These are phyloP conservation scores for Alternaria atra DNA, from an alignment of 2,329 filamentous ascomycete species.

Conservation along the genomic window DNA sequence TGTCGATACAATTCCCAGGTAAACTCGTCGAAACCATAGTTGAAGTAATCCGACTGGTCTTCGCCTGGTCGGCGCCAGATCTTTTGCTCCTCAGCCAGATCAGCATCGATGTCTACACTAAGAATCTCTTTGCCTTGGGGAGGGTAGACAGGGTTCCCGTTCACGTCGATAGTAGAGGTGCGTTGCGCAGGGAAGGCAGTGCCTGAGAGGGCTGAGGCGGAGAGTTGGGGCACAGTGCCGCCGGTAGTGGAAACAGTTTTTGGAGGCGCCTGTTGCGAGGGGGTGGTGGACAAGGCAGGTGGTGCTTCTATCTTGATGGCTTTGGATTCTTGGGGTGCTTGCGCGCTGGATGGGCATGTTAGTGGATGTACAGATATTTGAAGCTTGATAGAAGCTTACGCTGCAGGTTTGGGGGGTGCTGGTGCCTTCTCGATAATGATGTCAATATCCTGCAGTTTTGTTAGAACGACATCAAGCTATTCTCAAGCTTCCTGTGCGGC, in stretches of 20 bases:
- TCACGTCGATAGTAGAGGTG: slow-evolving; percentile 85
- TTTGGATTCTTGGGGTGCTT: slow-evolving; percentile 44
- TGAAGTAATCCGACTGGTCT: slow-evolving; percentile 97
- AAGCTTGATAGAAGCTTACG: slow-evolving; percentile 29
- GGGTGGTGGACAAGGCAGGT: slow-evolving; percentile 33
- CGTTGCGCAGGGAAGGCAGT: slow-evolving; percentile 67
- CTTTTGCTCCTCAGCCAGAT: slow-evolving; percentile 76
- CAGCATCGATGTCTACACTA: slow-evolving; percentile 62
- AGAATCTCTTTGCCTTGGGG: slow-evolving; percentile 76
- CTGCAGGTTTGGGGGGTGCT: slow-evolving; percentile 49
- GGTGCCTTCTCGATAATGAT: slow-evolving; percentile 61
- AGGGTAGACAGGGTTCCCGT: slow-evolving; percentile 81
- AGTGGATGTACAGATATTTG: slow-evolving; percentile 9
- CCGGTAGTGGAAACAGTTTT: slow-evolving; percentile 12
- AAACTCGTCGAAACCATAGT: slow-evolving; percentile 98
- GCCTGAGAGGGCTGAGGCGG: slow-evolving; percentile 35
- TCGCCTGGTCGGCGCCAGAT: slow-evolving; percentile 95
- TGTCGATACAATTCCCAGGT: slow-evolving; percentile 95
- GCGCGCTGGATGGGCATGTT: slow-evolving; percentile 29
- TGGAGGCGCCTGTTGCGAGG: slow-evolving; percentile 16
- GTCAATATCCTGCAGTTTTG: slow-evolving; percentile 57
- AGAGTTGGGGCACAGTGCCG: slow-evolving; percentile 34
- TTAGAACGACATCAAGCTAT: slow-evolving; percentile 28
- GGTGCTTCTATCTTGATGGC: slow-evolving; percentile 51
- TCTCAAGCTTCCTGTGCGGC: slow-evolving; percentile 19